These are phyloP conservation scores for Dendrocalamus sinicus DNA, from an alignment of 176 grass and related monocot species.

Conservation along the genomic window DNA sequence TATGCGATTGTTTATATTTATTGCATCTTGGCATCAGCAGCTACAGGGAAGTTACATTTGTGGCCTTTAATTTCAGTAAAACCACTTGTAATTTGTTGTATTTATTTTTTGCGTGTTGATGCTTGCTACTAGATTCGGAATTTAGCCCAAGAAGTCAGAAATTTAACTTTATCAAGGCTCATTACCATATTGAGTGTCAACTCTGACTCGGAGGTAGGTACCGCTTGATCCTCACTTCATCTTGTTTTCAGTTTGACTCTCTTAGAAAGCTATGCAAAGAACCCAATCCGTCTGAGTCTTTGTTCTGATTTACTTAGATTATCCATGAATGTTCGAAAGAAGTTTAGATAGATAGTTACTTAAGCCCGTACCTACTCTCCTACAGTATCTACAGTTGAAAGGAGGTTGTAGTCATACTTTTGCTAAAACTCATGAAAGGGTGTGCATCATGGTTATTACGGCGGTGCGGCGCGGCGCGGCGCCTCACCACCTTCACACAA, in stretches of 20 bases:
- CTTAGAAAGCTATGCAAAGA: constrained; percentile 16
- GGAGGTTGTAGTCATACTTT: constrained; percentile 14
- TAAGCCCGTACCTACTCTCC: not conserved
- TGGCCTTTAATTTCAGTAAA: constrained; percentile 28
- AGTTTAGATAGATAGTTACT: constrained; percentile 26
- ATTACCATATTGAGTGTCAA: constrained; percentile 80
- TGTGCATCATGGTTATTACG: too few relatives aligned
- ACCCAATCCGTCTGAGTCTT: constrained; percentile 9
- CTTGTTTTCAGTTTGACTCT: not conserved
- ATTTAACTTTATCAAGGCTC: constrained; percentile 72
- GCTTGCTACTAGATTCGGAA: constrained; percentile 70
- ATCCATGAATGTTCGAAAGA: not conserved
- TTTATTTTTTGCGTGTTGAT: constrained; percentile 16
- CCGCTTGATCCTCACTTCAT: constrained; percentile 5
- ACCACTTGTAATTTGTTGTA: not conserved
- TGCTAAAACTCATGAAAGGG: constrained; percentile 31
- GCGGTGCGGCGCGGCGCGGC: too few relatives aligned
- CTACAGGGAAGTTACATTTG: not conserved
- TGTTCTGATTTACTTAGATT: constrained; percentile 25
- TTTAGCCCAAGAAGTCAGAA: constrained; percentile 91
- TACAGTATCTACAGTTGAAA: not conserved
- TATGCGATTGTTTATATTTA: too few relatives aligned
- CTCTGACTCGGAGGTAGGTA: constrained; percentile 67
- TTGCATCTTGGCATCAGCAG: too few relatives aligned
- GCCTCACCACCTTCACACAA: too few relatives aligned